These are phyloP conservation scores for Cinchona pubescens DNA, from an alignment of 257 asterid species.

Conservation along the genomic window DNA sequence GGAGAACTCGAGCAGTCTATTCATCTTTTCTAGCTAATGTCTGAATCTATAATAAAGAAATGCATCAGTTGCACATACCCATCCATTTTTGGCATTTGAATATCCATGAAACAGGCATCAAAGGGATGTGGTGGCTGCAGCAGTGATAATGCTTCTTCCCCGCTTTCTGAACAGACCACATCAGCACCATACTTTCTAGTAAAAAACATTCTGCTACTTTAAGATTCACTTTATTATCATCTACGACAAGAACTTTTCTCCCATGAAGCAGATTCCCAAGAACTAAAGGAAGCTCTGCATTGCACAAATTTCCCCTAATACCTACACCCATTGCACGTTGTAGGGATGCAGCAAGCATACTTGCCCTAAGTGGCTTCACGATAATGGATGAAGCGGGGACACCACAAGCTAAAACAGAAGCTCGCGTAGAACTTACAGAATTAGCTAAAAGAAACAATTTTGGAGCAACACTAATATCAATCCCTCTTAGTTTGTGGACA, in stretches of 20 bases:
- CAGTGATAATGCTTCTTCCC: conserved; percentile 56
- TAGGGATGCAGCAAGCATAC: conserved; percentile 78
- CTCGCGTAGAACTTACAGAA: conserved; percentile 35
- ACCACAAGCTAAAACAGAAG: conserved; percentile 24
- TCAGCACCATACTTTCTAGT: conserved; percentile 91
- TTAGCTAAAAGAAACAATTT: conserved; percentile 58
- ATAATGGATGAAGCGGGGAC: conserved; percentile 43
- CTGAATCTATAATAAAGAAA: neutral
- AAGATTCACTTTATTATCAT: conserved; percentile 88
- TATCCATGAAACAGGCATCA: conserved; percentile 99
- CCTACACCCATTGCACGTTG: conserved; percentile 78
- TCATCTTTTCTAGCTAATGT: neutral
- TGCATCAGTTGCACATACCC: conserved; percentile 51
- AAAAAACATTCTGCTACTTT: conserved; percentile 85
- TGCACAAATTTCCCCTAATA: conserved; percentile 40
- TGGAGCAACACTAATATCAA: conserved; percentile 30
- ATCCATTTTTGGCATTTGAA: conserved; percentile 98
- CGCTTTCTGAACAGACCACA: conserved; percentile 74
- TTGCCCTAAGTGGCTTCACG: conserved; percentile 73
- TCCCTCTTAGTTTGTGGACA: conserved; percentile 27
- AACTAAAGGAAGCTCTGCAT: conserved; percentile 49
- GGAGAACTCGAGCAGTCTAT: neutral
- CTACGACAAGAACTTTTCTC: conserved; percentile 77
- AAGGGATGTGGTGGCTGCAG: conserved; percentile 79
- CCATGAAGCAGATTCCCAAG: conserved; percentile 71